Base-by-base conservation (phyloP, 345 rosid genomes). In the Mangifera indica region DNA sequence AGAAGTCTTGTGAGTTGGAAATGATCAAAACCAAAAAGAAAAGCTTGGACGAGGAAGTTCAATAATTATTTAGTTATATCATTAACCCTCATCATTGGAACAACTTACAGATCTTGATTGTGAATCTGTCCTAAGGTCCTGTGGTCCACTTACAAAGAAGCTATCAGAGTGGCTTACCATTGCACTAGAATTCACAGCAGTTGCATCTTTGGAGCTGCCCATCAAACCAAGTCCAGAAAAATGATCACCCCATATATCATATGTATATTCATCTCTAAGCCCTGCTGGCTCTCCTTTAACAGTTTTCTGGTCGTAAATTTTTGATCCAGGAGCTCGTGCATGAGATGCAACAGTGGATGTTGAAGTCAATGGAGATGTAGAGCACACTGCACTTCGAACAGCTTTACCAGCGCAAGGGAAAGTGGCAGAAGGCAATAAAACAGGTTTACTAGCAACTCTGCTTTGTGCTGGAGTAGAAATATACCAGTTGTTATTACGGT, bases 181-280 rank as follows among this genome's bases (percentile, higher is more conserved):
- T 66, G 70, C 73, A 63, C 75, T 63, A 21, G 81, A 75, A 77
- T 70, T 83, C 74, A 81, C 74, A n/a, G 79, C 78, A 48, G 66
- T 70, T 69, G 67, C 85, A 69, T 83, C 84, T 70, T 74, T 80
- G 56, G 79, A 78, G 75, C 76, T 63, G 74, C 77, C 86, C 72
- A 55, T 67, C 56, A 81, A 66, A 78, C 71, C 68, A 58, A 91
- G 87, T 40, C 84, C 81, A 61, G 88, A 81, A 73, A 90, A 79
- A 82, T 89, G 98, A 71, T 90, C 88, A 34, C 97, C 97, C 98
- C 93, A 94, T 8, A 94, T 94, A 76, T 92, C 93, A 37, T 92
- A 92, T 14, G 69, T 77, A 78, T 84, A 82, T 64, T 82, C 81
- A 58, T 83, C 82, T 57, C 76, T 79, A 10, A 52, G 13, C 48